Evolutionary conservation across 352 stramenopile genomes (phyloP).

Genomic region (Lagenidium giganteum): DNA sequence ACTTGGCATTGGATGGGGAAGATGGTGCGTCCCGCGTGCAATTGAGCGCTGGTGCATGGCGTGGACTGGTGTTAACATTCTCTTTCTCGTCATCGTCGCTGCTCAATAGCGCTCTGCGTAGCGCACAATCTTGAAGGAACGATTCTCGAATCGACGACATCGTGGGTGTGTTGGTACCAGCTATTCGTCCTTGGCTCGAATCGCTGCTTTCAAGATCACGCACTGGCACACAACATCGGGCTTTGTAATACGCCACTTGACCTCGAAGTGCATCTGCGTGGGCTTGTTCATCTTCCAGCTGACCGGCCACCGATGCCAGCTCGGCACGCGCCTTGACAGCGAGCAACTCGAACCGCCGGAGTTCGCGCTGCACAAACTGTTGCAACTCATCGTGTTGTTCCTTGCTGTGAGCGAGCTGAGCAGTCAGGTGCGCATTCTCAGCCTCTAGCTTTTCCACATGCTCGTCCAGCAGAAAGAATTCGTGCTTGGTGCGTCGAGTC

Average conservation of each 20-base stretch:
- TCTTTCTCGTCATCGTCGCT: no score
- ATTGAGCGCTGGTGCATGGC: no score
- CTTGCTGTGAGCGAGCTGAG: constrained; percentile 12
- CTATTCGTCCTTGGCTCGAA: no score
- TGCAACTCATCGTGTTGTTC: constrained; percentile 8
- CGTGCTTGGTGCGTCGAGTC: constrained; percentile 3
- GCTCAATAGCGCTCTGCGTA: no score
- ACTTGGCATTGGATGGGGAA: no score
- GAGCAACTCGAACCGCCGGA: constrained; percentile 23
- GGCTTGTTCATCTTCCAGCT: constrained; percentile 26
- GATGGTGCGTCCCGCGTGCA: no score
- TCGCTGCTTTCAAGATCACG: no score
- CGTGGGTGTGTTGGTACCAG: neutral
- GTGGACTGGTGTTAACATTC: no score
- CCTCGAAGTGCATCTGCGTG: constrained; percentile 25
- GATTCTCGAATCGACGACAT: constrained; percentile 12
- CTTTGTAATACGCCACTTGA: constrained; percentile 20
- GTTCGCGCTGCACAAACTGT: constrained; percentile 13
- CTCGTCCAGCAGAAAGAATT: constrained; percentile 32
- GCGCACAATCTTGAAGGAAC: constrained; percentile 10
- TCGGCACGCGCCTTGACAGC: constrained; percentile 35
- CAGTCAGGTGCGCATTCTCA: constrained; percentile 22
- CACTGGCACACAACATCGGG: constrained; percentile 15
- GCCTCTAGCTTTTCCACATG: constrained; percentile 24
- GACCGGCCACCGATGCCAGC: constrained; percentile 26